Percentiles rank a stretch among this genome's conserved stretches.
Evolutionary conservation across 176 grass and related monocot genomes (phyloP).

Genomic region (Triticum turgidum): DNA sequence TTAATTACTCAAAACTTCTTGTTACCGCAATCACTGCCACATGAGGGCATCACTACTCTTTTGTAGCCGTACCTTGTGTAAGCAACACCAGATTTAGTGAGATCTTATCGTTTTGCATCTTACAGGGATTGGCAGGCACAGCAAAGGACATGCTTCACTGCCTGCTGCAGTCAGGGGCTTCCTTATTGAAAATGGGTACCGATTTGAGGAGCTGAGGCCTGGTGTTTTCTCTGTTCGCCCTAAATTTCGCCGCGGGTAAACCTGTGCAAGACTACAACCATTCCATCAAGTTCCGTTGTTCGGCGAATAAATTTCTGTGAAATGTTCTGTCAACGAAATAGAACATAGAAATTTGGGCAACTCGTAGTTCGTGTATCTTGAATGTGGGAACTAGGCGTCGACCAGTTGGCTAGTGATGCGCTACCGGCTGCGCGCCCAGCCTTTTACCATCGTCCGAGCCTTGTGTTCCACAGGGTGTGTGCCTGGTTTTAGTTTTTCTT

Average conservation of each 20-base stretch:
- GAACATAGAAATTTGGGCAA: not conserved
- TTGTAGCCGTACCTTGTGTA: not conserved
- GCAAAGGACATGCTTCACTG: conserved; percentile 80
- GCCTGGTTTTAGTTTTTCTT: not conserved
- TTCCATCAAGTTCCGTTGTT: not conserved
- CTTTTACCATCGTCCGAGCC: not conserved
- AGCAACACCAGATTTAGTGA: not conserved
- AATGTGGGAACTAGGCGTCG: not conserved
- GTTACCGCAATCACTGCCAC: not conserved
- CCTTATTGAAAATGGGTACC: conserved; percentile 85
- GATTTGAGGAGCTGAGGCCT: conserved; percentile 67
- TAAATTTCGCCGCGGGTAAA: conserved; percentile 63
- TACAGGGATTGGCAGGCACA: conserved; percentile 92
- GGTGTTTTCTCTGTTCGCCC: conserved; percentile 70
- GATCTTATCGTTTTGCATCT: conserved; percentile 17
- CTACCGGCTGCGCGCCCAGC: too few relatives aligned
- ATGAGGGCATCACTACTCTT: not conserved
- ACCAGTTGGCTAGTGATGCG: too few relatives aligned
- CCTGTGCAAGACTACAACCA: not conserved
- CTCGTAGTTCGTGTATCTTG: not conserved
- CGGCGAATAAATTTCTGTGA: not conserved
- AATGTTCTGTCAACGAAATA: not conserved
- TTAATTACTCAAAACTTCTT: not conserved
- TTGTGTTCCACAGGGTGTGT: not conserved
- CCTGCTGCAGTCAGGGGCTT: conserved; percentile 64